Percentiles rank a stretch among this genome's conserved stretches.
These are phyloP conservation scores for Globisporangium megalacanthum DNA, from an alignment of 352 stramenopile species.

Conservation along the genomic window DNA sequence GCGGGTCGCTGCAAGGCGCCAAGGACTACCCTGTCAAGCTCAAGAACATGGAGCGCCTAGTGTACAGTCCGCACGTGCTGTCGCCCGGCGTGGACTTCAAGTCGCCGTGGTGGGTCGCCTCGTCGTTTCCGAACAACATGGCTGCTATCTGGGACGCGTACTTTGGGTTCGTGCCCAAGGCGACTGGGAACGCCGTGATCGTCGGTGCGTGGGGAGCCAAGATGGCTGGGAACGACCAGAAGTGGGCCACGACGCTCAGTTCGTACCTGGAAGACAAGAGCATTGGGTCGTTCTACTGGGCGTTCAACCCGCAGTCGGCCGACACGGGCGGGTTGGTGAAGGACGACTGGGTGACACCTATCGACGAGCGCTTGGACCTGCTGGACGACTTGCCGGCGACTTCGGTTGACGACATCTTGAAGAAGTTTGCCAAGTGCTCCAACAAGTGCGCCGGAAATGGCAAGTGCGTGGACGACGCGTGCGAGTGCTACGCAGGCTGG, in stretches of 20 bases:
- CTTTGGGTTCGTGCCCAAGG: slow-evolving; percentile 59
- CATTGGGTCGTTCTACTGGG: slow-evolving; percentile 76
- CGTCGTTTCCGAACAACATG: slow-evolving; percentile 66
- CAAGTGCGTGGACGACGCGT: slow-evolving; percentile 37
- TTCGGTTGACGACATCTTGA: slow-evolving; percentile 31
- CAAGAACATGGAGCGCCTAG: slow-evolving; percentile 61
- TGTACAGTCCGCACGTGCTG: slow-evolving; percentile 67
- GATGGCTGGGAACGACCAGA: slow-evolving; percentile 51
- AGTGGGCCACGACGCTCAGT: slow-evolving; percentile 46
- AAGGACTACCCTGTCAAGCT: slow-evolving; percentile 61
- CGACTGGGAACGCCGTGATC: slow-evolving; percentile 51
- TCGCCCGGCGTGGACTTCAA: slow-evolving; percentile 60
- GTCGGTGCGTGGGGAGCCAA: slow-evolving; percentile 63
- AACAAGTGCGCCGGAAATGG: slow-evolving; percentile 39
- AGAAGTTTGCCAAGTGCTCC: slow-evolving; percentile 32
- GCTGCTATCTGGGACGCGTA: slow-evolving; percentile 53
- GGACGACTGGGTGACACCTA: slow-evolving; percentile 65
- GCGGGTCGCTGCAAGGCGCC: slow-evolving; percentile 48
- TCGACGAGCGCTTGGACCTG: slow-evolving; percentile 50
- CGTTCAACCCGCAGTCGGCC: slow-evolving; percentile 68
- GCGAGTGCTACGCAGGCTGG: slow-evolving; percentile 57
- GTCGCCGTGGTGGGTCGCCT: slow-evolving; percentile 53
- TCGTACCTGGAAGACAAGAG: slow-evolving; percentile 44
- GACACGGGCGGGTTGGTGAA: slow-evolving; percentile 61
- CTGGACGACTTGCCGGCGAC: slow-evolving; percentile 33